Conservation (phyloP, 257 asterid genomes). For the Capsicum rhomboideum region DNA sequence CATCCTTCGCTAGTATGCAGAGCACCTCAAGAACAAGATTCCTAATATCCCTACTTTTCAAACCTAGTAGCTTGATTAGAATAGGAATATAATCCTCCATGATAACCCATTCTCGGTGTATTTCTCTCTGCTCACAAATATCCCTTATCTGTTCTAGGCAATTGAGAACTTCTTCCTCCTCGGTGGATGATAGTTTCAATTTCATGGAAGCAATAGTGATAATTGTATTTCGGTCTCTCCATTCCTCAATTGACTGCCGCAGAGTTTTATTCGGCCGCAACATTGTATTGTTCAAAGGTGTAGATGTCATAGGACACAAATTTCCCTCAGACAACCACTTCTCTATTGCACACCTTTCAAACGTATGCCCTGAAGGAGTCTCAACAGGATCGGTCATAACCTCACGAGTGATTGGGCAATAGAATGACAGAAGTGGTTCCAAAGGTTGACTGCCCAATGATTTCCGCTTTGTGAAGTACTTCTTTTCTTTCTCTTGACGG, state of each 20-base stretch:
- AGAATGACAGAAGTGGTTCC: slow-evolving; percentile 47
- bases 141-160: slow-evolving; percentile 33
- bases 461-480: slow-evolving; percentile 35
- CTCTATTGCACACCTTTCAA: slow-evolving; percentile 52
- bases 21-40: slow-evolving; percentile 39
- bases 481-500: slow-evolving; percentile 40
- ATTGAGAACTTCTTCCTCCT: slow-evolving; percentile 35
- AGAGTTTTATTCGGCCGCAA: slow-evolving; percentile 60
- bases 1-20: slow-evolving; percentile 45
- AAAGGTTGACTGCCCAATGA: slow-evolving; percentile 46
- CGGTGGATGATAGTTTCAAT: slow-evolving; percentile 24
- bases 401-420: slow-evolving; percentile 51
- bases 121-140: slow-evolving; percentile 51
- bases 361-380: slow-evolving; percentile 55
- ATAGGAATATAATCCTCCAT: slow-evolving; percentile 49
- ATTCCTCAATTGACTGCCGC: slow-evolving; percentile 66
- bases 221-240: slow-evolving; percentile 65
- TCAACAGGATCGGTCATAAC: slow-evolving; percentile 68
- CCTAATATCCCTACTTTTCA: slow-evolving; percentile 42
- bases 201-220: slow-evolving; percentile 40
- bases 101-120: slow-evolving; percentile 55
- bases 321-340: slow-evolving; percentile 45
- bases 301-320: slow-evolving; percentile 42
- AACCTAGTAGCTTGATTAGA: slow-evolving; percentile 37
- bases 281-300: slow-evolving; percentile 34